These are phyloP conservation scores for Vanrija humicola DNA, from an alignment of 1,284 basidiomycete species.

Conservation along the genomic window DNA sequence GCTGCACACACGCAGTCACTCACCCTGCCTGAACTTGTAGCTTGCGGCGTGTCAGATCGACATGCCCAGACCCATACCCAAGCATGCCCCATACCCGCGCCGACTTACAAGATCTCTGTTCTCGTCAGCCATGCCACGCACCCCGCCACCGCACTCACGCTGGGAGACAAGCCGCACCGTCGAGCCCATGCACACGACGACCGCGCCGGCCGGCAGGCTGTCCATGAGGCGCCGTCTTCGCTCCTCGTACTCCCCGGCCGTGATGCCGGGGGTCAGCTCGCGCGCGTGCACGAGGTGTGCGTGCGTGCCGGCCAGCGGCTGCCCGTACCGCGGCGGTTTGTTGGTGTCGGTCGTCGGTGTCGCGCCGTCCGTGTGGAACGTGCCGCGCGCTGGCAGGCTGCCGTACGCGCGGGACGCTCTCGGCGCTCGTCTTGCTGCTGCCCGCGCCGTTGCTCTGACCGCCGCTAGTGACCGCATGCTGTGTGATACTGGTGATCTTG, in stretches of 20 bases:
- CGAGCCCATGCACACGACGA: constrained; percentile 76
- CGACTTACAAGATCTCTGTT: constrained; percentile 56
- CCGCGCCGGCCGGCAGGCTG: constrained; percentile 65
- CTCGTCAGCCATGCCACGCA: constrained; percentile 4
- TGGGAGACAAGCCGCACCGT: constrained; percentile 82
- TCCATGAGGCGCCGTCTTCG: constrained; percentile 72
- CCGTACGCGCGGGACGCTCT: no score
- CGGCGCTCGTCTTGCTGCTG: no score
- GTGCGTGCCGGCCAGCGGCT: constrained; percentile 71
- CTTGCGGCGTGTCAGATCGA: constrained; percentile 48
- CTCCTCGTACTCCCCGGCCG: constrained; percentile 74
- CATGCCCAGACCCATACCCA: background rate
- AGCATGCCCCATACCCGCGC: background rate
- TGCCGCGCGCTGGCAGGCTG: no score
- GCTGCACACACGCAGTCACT: background rate
- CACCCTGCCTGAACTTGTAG: constrained; percentile 84
- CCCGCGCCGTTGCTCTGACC: no score
- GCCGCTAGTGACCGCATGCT: no score
- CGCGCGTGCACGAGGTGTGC: constrained; percentile 66
- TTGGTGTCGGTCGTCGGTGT: no score
- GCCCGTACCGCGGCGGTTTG: constrained; percentile 69
- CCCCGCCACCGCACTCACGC: constrained; percentile 56
- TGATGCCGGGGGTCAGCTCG: constrained; percentile 83
- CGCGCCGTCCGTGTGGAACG: no score
- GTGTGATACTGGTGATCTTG: no score